These are phyloP conservation scores for Thamnidium elegans DNA, from an alignment of 192 early-diverging fungal genomes.

Conservation along the genomic window DNA sequence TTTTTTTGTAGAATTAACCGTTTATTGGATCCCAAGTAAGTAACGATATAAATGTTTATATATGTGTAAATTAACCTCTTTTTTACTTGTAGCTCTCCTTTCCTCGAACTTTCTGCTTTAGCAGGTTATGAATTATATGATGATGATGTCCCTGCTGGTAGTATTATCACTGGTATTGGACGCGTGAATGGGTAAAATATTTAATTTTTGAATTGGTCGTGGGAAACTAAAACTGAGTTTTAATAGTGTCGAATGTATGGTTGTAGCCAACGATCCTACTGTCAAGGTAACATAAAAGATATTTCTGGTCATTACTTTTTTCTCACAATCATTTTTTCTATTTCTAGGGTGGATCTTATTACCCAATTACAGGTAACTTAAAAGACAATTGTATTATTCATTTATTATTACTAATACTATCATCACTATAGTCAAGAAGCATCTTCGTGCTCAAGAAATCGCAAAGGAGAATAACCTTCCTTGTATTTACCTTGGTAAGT, in stretches of 20 bases:
- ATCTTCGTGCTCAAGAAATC: slow-evolving; percentile 95
- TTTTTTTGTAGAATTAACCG: slow-evolving; percentile 55
- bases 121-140: slow-evolving; percentile 88
- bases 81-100: slow-evolving; percentile 66
- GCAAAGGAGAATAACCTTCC: slow-evolving; percentile 90
- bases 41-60: not conserved
- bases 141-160: slow-evolving; percentile 81
- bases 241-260: slow-evolving; percentile 83
- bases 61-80: not conserved
- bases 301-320: not conserved
- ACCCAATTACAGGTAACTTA: slow-evolving; percentile 70
- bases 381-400: not conserved
- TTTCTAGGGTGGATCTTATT: slow-evolving; percentile 84
- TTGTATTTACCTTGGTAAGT: slow-evolving; percentile 82
- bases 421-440: slow-evolving; percentile 83
- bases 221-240: slow-evolving; percentile 16
- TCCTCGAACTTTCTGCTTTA: slow-evolving; percentile 93
- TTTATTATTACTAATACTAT: not conserved
- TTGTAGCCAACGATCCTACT: slow-evolving; percentile 96
- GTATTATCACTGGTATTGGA: slow-evolving; percentile 96
- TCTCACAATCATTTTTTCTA: not conserved
- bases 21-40: slow-evolving; percentile 71
- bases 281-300: slow-evolving; percentile 61
- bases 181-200: slow-evolving; percentile 73
- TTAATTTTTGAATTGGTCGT: not conserved